A percentile compares a stretch with the other conserved stretches of the same genome.
phyloP scores from a whole-genome alignment of 352 stramenopile species.

The Pythium guiyangense region DNA sequence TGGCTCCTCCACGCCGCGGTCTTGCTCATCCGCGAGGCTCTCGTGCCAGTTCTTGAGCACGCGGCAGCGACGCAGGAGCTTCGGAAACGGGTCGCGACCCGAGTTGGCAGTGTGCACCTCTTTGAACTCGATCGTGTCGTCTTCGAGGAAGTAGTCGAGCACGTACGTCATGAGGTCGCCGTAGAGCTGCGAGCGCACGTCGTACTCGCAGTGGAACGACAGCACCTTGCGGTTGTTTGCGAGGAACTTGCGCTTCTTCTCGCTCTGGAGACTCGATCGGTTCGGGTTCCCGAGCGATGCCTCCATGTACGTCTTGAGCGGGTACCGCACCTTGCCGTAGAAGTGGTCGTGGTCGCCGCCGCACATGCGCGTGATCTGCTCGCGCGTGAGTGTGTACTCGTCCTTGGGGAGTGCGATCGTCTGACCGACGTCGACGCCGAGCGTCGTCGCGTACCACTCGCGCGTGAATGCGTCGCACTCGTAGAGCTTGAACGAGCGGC shows the following conservation, averaged over 20 bases:
- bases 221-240: conserved; percentile 85
- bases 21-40: conserved; percentile 65
- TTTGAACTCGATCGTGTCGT: conserved; percentile 89
- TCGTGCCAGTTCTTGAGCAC: conserved; percentile 68
- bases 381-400: conserved; percentile 72
- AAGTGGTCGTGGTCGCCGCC: conserved; percentile 65
- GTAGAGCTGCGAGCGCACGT: conserved; percentile 75
- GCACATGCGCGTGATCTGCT: conserved; percentile 74
- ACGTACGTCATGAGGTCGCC: conserved; percentile 77
- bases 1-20: conserved; percentile 72
- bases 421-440: conserved; percentile 35
- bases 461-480: conserved; percentile 74
- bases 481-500: conserved; percentile 72
- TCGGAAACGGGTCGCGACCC: conserved; percentile 73
- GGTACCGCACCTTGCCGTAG: conserved; percentile 72
- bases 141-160: conserved; percentile 85
- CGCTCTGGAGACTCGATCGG: conserved; percentile 52
- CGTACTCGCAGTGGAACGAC: conserved; percentile 83
- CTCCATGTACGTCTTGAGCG: conserved; percentile 85
- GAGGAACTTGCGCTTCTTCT: conserved; percentile 86
- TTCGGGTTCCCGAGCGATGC: conserved; percentile 72
- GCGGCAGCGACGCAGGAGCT: conserved; percentile 57
- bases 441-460: conserved; percentile 41
- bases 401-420: conserved; percentile 72
- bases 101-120: conserved; percentile 80